Evolutionary conservation across 2,329 filamentous ascomycete species (phyloP), one percentile per base, ranked within the genome.

Genomic region (Nothomitra cinnamomea): DNA sequence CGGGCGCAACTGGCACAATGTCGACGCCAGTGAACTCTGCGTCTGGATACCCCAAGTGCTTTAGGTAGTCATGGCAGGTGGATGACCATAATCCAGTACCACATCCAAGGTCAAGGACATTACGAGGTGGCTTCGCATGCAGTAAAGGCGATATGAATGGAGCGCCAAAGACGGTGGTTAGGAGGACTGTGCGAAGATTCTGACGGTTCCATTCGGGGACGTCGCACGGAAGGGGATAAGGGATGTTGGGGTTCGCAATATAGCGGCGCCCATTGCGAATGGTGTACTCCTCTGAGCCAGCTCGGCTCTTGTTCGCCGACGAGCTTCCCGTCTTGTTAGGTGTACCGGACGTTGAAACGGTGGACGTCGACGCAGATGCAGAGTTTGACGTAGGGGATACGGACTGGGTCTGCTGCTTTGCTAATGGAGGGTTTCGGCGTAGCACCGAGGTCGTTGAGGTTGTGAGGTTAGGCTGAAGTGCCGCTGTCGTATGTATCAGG

Each of bases 1-100:
- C 75, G 35, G 78, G 76, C 6, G 83, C 81, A 22, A 90, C 66
- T 3, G 85, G 82, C 7, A 85, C 83, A 54, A 94, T 79, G 63
- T 95, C 88, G 41, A 95, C 68, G 1, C 88, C 89, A 0, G 83
- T 86, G 63, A 94, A 95, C 3, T 79, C 78, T 21, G 94, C 81
- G 56, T 80, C 75, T 3, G 74, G 69, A 62, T 84, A 76, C 13
- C 87, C 87, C 54, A 77, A 73, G 50, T 78, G 75, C 54, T 77
- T 74, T 63, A 89, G 87, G 67, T 86, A 84, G 36, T 86, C 79
- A 65, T 94, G 84, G 65, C 87, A 94, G 72, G 87, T 81, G 32
- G 85, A 83, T 60, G 85, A 89, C 89, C 89, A 95, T 64, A 94
- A 85, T 22, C 80, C 90, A 19, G 84, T 84, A 17, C 89, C 89